Evolutionary conservation across 306 rosid genomes (phyloP).

Genomic region (Luffa aegyptiaca): DNA sequence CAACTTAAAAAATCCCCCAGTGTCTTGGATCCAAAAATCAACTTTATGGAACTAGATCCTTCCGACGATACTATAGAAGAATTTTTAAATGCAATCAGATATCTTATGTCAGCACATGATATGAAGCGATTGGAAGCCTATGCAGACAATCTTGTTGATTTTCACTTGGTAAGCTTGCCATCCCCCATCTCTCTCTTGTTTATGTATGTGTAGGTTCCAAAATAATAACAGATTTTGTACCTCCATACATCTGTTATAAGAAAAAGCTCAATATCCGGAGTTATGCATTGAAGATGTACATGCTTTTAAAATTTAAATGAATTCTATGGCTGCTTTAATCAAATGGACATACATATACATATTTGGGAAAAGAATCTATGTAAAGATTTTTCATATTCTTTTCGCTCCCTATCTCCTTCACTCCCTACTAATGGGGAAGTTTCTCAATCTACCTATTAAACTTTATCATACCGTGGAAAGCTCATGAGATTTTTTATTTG

Average conservation of each 20-base stretch:
- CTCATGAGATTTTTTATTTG: not conserved
- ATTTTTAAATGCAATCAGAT: conserved; percentile 39
- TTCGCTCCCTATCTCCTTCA: not conserved
- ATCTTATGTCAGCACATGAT: conserved; percentile 62
- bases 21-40: conserved; percentile 80
- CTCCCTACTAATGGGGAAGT: not conserved
- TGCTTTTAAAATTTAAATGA: not conserved
- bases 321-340: not conserved
- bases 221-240: not conserved
- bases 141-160: conserved; percentile 67
- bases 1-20: conserved; percentile 33
- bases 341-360: not conserved
- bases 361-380: not conserved
- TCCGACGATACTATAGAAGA: conserved; percentile 22
- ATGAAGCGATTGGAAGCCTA: conserved; percentile 93
- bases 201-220: not conserved
- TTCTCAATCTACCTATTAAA: not conserved
- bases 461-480: not conserved
- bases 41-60: conserved; percentile 44
- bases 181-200: not conserved
- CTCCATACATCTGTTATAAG: not conserved
- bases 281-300: not conserved
- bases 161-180: conserved; percentile 62
- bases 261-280: not conserved
- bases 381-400: not conserved